Conservation (phyloP, 306 rosid genomes). For the Glycyrrhiza uralensis region DNA sequence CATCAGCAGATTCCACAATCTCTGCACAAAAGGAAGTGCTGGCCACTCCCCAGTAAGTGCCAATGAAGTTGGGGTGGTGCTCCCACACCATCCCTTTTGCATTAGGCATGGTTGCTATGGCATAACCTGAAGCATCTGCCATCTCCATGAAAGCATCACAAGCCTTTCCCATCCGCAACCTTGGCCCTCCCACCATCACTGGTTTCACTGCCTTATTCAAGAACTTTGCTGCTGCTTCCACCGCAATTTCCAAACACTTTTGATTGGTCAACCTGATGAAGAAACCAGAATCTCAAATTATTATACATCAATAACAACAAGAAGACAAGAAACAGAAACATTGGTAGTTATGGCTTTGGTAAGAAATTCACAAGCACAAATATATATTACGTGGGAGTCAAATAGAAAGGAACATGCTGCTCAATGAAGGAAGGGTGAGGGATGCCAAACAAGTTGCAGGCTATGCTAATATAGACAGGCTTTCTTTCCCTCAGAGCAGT, state of each 20-base stretch:
- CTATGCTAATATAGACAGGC: conserved; percentile 28
- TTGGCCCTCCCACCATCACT: conserved; percentile 18
- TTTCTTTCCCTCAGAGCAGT: conserved; percentile 21
- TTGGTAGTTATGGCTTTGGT: no score
- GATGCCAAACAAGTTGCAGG: conserved; percentile 1
- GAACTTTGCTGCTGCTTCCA: background rate
- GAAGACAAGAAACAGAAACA: no score
- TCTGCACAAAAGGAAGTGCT: conserved; percentile 24
- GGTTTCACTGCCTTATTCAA: conserved; percentile 18
- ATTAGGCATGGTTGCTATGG: background rate
- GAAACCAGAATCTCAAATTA: no score
- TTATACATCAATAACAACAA: no score
- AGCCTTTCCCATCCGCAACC: conserved; percentile 1
- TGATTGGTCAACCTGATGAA: background rate
- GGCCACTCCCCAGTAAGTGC: conserved; percentile 14
- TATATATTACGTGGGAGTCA: background rate
- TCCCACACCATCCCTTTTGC: conserved; percentile 27
- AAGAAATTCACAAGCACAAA: no score
- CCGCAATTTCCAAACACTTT: conserved; percentile 14
- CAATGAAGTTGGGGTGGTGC: conserved; percentile 24
- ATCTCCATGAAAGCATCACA: conserved; percentile 3
- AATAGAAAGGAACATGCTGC: background rate
- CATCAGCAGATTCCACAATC: conserved; percentile 18
- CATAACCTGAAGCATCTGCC: conserved; percentile 20
- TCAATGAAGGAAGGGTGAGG: conserved; percentile 25